Conservation (phyloP, 2,329 filamentous ascomycete species). For the Penicillium sp. region DNA sequence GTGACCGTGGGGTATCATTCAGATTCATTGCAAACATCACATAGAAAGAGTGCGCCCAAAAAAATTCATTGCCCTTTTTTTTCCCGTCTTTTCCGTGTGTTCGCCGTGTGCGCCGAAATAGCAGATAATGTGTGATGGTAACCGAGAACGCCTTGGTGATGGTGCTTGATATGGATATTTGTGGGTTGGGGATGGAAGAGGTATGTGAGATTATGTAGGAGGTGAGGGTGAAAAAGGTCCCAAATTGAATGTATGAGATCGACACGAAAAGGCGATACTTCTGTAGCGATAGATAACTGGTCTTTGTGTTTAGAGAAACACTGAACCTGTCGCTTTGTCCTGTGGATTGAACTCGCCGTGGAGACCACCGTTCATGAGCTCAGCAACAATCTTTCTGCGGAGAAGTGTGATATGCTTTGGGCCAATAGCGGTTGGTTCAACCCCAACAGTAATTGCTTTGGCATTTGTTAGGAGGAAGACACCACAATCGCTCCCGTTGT, state of each 20-base stretch:
- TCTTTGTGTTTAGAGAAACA: slow-evolving; percentile 21
- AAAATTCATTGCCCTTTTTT: slow-evolving; percentile 3
- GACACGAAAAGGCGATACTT: neutral
- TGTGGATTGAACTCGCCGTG: slow-evolving; percentile 41
- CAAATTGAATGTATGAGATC: neutral
- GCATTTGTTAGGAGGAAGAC: slow-evolving; percentile 51
- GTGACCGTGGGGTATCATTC: slow-evolving; percentile 24
- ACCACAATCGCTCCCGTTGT: slow-evolving; percentile 51
- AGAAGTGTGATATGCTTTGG: slow-evolving; percentile 41
- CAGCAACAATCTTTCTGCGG: slow-evolving; percentile 48
- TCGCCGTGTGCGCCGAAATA: slow-evolving; percentile 18
- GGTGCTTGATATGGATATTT: neutral
- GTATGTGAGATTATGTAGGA: slow-evolving; percentile 1
- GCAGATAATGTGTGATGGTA: slow-evolving; percentile 1
- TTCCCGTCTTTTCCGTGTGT: slow-evolving; percentile 6
- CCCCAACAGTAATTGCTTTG: slow-evolving; percentile 46
- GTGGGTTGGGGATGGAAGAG: neutral
- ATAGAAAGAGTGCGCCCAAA: neutral
- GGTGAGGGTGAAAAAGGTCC: neutral
- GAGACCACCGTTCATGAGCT: slow-evolving; percentile 47
- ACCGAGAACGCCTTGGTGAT: slow-evolving; percentile 5
- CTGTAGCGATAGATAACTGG: neutral
- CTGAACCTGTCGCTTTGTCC: slow-evolving; percentile 15
- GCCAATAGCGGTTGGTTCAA: slow-evolving; percentile 45
- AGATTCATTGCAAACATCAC: slow-evolving; percentile 20